Base-by-base conservation (phyloP, 768 basidiomycete species). In the Clitopilus passeckerianus region DNA sequence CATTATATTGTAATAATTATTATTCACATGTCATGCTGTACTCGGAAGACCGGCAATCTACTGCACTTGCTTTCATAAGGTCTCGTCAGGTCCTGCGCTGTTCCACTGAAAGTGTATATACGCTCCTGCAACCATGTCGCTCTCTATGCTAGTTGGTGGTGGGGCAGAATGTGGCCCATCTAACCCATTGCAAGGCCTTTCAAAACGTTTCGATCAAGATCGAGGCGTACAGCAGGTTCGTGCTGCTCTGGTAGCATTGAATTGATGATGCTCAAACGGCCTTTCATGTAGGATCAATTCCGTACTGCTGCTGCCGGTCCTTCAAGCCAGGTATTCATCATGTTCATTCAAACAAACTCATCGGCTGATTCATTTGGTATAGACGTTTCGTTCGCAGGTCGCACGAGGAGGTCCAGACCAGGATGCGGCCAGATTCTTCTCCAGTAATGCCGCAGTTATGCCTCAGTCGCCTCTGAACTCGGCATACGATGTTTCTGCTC, bases 101-200 rank as follows among this genome's bases (percentile, higher is more conserved):
- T 41, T 41, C 37, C 37, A 12, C n/a, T 41, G 37, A 41, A 41
- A 41, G 37, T 18, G 46, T 50, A 23, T 50, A 50, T 50, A n/a
- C 46, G 22, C 46, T 50, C 18, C 46, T 50, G 30, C 54, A 64
- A 24, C 57, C 61, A 93, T 94, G 92, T 86, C 91, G 6, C 78
- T 95, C 27, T 87, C 91, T 54, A 82, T 91, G 80, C 86, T 95
- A 18, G 80, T 87, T 20, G 46, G 46, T 18, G 84, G 81, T 52
- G 86, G 86, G 43, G 78, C 90, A 1, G 91, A 93, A 46, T 96
- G 93, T 64, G 94, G 94, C 0, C 93, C 94, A 6, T 82, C 83
- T 0, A 96, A 94, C 70, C 86, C 92, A 10, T 72, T 96, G 16
- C 90, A 92, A 67, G 83, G 80, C 15, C 82, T 96, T 5, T 80